A percentile compares a stretch with the other conserved stretches of the same genome.
Conservation (phyloP, 768 basidiomycete species). For the Psilocybe azurescens region DNA sequence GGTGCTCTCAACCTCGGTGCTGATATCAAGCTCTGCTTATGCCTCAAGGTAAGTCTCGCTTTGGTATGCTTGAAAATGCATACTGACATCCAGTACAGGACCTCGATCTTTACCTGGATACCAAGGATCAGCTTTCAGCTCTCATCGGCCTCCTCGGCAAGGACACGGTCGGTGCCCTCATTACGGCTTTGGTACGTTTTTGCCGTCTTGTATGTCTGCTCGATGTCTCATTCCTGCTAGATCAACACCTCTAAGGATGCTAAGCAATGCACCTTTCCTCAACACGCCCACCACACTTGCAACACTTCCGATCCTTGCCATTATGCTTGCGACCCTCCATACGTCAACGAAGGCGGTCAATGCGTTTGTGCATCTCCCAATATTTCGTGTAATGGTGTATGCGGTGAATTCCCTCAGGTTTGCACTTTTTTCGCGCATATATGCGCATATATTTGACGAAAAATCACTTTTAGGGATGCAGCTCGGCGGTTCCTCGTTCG, state of each 20-base stretch:
- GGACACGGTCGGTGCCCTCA: conserved; percentile 23
- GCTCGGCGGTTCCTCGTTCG: conserved; percentile 38
- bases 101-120: conserved; percentile 37
- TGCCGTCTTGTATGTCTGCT: background rate
- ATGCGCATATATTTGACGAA: conserved; percentile 10
- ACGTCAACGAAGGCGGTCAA: conserved; percentile 27
- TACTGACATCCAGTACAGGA: conserved; percentile 25
- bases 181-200: conserved; percentile 31
- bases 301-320: conserved; percentile 38
- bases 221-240: conserved; percentile 17
- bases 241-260: conserved; percentile 34
- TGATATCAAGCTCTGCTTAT: conserved; percentile 41
- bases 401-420: conserved; percentile 36
- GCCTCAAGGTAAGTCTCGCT: conserved; percentile 38
- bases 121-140: conserved; percentile 30
- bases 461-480: conserved; percentile 38
- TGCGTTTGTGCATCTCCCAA: conserved; percentile 44
- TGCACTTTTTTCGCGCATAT: conserved; percentile 27
- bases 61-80: conserved; percentile 10
- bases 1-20: conserved; percentile 25
- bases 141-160: conserved; percentile 33
- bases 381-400: conserved; percentile 46
- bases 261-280: conserved; percentile 38
- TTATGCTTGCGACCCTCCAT: conserved; percentile 37
- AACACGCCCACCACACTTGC: conserved; percentile 36